phyloP scores from a whole-genome alignment of 2,329 filamentous ascomycete species.

The Fusarium albosuccineum region DNA sequence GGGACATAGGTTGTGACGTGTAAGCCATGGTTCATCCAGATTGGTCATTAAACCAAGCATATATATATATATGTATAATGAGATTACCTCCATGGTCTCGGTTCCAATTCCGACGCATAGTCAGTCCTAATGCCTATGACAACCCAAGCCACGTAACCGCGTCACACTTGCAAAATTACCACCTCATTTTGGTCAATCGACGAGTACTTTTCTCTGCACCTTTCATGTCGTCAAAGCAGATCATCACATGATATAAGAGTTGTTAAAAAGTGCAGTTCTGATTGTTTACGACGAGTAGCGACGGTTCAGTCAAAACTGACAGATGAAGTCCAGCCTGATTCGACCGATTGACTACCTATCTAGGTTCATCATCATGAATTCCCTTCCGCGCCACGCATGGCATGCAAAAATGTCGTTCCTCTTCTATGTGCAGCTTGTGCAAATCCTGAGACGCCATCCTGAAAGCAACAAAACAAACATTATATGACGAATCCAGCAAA shows the following conservation, averaged over 20 bases:
- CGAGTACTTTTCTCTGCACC: background rate
- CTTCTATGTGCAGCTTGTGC: conserved; percentile 28
- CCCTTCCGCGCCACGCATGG: conserved; percentile 28
- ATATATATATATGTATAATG: no score
- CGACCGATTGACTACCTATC: conserved; percentile 21
- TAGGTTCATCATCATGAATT: conserved; percentile 33
- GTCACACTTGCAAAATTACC: no score
- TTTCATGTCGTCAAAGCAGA: background rate
- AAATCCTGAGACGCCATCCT: conserved; percentile 24
- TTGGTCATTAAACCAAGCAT: no score
- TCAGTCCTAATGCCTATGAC: no score
- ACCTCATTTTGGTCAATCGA: no score
- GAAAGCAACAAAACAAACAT: conserved; percentile 21
- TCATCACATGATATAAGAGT: background rate
- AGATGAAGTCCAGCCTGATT: conserved; percentile 3
- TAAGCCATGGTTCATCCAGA: no score
- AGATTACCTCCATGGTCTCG: no score
- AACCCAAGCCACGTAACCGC: no score
- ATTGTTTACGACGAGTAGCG: conserved; percentile 20
- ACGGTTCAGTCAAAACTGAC: background rate
- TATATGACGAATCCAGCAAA: conserved; percentile 18
- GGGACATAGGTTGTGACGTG: no score
- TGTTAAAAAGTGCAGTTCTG: conserved; percentile 3
- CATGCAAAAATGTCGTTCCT: conserved; percentile 24
- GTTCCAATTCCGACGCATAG: no score